Conservation (phyloP, 2,329 filamentous ascomycete genomes). For the Colletotrichum neosansevieriae region DNA sequence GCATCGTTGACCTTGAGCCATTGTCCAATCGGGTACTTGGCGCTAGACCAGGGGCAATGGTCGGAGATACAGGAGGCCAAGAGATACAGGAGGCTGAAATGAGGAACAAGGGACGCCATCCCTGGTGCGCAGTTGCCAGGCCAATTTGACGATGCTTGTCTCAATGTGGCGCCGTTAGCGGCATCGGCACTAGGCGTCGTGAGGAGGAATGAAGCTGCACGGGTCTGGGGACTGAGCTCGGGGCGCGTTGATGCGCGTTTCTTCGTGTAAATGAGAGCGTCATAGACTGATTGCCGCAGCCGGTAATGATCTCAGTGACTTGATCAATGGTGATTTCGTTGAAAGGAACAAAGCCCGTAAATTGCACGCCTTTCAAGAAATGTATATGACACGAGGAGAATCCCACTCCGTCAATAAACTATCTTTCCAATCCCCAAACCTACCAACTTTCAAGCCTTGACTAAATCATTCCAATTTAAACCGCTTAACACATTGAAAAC, state of each 20-base stretch:
- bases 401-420: no score
- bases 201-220: conserved; percentile 7
- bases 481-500: background rate
- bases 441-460: no score
- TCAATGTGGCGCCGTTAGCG: conserved; percentile 32
- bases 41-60: conserved; percentile 31
- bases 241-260: conserved; percentile 28
- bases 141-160: conserved; percentile 1
- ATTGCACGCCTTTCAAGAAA: no score
- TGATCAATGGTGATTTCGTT: conserved; percentile 5
- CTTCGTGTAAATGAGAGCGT: conserved; percentile 39
- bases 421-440: no score
- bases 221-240: conserved; percentile 8
- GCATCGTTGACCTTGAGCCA: conserved; percentile 1
- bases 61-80: background rate
- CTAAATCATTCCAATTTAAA: rapidly evolving
- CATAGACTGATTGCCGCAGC: conserved; percentile 24
- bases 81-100: conserved; percentile 1
- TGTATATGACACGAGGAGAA: no score
- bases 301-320: conserved; percentile 16
- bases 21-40: conserved; percentile 19
- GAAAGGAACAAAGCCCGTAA: background rate
- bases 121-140: background rate
- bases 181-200: conserved; percentile 16
- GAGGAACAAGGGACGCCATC: background rate